phyloP scores from a whole-genome alignment of 352 stramenopile species.

The Phytophthora cactorum region DNA sequence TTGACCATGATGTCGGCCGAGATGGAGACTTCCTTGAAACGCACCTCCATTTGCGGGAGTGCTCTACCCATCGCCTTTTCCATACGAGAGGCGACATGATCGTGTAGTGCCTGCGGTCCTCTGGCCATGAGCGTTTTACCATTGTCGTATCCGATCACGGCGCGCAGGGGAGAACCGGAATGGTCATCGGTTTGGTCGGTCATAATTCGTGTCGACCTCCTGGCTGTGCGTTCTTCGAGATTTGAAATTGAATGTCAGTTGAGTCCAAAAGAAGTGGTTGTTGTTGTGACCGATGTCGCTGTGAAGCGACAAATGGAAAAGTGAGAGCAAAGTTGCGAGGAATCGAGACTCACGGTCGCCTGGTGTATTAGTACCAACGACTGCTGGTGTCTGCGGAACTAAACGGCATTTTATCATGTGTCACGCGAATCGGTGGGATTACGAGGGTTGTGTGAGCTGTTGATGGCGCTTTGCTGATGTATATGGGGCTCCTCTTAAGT shows the following conservation, averaged over 20 bases:
- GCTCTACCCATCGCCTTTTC: conserved; percentile 32
- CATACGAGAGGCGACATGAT: conserved; percentile 34
- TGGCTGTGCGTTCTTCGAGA: background rate
- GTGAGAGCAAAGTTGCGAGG: background rate
- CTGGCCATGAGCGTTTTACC: conserved; percentile 43
- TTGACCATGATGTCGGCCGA: conserved; percentile 34
- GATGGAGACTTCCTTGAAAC: conserved; percentile 42
- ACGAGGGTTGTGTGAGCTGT: conserved; percentile 1
- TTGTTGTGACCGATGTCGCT: background rate
- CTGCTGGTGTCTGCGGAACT: no score
- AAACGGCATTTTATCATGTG: no score
- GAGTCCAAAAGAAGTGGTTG: background rate
- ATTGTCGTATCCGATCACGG: conserved; percentile 15
- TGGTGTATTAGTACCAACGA: no score
- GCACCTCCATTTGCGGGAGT: conserved; percentile 55
- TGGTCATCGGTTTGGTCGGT: background rate
- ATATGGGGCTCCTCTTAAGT: background rate
- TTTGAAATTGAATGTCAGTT: background rate
- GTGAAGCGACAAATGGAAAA: background rate
- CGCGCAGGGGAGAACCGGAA: background rate
- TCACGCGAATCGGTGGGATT: no score
- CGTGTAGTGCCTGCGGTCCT: conserved; percentile 38
- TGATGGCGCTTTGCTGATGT: background rate
- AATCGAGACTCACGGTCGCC: no score
- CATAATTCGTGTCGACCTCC: background rate